Evolutionary conservation across 108 stramenopile genomes (phyloP), one percentile per base, ranked within the genome.

Genomic region (Cyclotella distinguenda): DNA sequence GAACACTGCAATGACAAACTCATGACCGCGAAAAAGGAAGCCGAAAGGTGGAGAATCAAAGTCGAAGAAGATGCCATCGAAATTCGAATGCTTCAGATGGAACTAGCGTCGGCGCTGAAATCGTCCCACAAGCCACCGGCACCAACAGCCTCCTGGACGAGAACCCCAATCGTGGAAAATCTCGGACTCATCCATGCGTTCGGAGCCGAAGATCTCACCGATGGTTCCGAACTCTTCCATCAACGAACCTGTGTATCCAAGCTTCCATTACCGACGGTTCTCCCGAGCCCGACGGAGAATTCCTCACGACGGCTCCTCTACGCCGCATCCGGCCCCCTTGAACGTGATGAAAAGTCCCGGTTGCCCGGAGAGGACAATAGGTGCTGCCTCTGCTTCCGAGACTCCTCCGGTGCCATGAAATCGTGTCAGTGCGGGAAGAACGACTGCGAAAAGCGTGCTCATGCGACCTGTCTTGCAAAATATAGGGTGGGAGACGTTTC

Each of bases 401-500:
- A 44, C 54, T n/a, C 65, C 8, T 64, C 54, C 39, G 85, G 82
- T 3, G 40, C 82, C 6, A 79, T 70, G 73, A 83, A 80, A 50
- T 31, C 43, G 5, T 86, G 85, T 31, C 76, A 78, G 49, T 86
- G 85, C 46, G 85, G 85, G 11, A 68, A 74, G 34, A 38, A 43
- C 0, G 25, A 30, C 18, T 86, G 85, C 65, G 31, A 66, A 13
- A 67, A 70, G 27, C 60, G 70, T 16, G 85, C 82, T 13, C 85
- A 86, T 63, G 48, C 80, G 6, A 53, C 70, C 7, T 86, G 85
- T 65, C 40, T 80, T 34, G 59, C 64, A 13, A 61, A 62, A 21
- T 60, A 54, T 12, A 71, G 56, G 22, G 55, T 56, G 8, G 55
- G 55, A 38, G 50, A 36, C 21, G 34, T 68, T 35, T 68, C 67